phyloP scores from a whole-genome alignment of 495 filamentous ascomycete genomes.

The Penicillium turbatum region DNA sequence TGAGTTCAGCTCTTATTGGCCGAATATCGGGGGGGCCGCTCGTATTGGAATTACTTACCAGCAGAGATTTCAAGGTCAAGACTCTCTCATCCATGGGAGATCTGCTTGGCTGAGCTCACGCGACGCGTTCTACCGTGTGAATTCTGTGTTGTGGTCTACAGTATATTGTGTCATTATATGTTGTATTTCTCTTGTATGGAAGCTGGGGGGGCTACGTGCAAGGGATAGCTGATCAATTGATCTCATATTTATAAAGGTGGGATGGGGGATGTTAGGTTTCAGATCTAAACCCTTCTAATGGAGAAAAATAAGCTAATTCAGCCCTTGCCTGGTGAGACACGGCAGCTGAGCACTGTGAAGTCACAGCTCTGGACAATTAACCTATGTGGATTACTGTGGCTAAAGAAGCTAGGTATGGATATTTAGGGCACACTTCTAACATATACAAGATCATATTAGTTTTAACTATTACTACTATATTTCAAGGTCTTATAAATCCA shows the following conservation, averaged over 20 bases:
- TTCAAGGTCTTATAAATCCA: too few relatives aligned
- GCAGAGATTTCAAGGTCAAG: conserved; percentile 9
- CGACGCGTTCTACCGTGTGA: conserved; percentile 3
- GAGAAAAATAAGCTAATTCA: conserved; percentile 5
- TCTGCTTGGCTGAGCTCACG: background rate
- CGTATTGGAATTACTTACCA: conserved; percentile 15
- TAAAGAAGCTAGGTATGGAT: too few relatives aligned
- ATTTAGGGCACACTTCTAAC: too few relatives aligned
- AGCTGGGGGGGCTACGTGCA: background rate
- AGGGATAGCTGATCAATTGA: background rate
- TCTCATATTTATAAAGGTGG: background rate
- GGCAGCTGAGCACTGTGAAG: background rate
- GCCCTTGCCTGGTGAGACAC: conserved; percentile 6
- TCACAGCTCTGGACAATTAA: background rate
- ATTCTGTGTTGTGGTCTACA: background rate
- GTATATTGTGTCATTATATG: background rate
- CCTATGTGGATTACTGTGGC: background rate
- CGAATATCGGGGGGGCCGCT: conserved; percentile 9
- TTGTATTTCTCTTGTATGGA: background rate
- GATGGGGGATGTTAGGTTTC: background rate
- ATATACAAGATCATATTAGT: too few relatives aligned
- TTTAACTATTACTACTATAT: too few relatives aligned
- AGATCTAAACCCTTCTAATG: background rate
- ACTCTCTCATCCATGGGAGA: too few relatives aligned
- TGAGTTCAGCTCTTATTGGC: conserved; percentile 18